Evolutionary conservation across 129 eudicot species (phyloP).

Genomic region (Centella asiatica): DNA sequence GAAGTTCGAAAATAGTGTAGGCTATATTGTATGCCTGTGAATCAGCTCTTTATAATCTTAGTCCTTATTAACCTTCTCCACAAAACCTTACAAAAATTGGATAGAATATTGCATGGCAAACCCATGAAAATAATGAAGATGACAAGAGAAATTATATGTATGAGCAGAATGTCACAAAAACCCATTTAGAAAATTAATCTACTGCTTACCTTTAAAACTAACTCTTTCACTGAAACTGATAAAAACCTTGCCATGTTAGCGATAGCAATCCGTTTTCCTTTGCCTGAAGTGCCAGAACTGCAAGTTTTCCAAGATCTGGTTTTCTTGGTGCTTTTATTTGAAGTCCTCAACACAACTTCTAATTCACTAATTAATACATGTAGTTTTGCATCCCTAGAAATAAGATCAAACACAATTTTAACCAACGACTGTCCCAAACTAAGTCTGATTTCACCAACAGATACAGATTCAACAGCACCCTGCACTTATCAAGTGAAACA

Average conservation of each 20-base stretch:
- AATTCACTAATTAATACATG: constrained; percentile 70
- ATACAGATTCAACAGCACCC: constrained; percentile 87
- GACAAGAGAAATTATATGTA: not conserved
- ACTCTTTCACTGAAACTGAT: constrained; percentile 70
- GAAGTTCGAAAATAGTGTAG: no score
- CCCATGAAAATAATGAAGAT: no score
- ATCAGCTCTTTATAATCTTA: no score
- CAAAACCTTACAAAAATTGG: no score
- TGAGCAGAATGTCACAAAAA: not conserved
- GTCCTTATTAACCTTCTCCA: no score
- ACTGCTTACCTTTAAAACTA: constrained; percentile 57
- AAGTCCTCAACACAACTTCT: constrained; percentile 66
- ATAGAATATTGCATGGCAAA: no score
- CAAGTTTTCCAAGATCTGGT: constrained; percentile 47
- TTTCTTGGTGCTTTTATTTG: constrained; percentile 45
- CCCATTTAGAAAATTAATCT: not conserved
- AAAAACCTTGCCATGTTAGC: constrained; percentile 87
- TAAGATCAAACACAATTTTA: constrained; percentile 74
- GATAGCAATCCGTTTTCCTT: constrained; percentile 93
- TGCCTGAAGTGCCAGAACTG: constrained; percentile 49
- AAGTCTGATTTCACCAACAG: constrained; percentile 88
- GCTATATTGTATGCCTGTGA: no score
- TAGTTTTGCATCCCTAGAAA: constrained; percentile 82
- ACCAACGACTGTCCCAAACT: constrained; percentile 83
- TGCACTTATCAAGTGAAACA: constrained; percentile 30